Evolutionary conservation across 176 grass and related monocot genomes (phyloP).

Genomic region (Avena insularis): DNA sequence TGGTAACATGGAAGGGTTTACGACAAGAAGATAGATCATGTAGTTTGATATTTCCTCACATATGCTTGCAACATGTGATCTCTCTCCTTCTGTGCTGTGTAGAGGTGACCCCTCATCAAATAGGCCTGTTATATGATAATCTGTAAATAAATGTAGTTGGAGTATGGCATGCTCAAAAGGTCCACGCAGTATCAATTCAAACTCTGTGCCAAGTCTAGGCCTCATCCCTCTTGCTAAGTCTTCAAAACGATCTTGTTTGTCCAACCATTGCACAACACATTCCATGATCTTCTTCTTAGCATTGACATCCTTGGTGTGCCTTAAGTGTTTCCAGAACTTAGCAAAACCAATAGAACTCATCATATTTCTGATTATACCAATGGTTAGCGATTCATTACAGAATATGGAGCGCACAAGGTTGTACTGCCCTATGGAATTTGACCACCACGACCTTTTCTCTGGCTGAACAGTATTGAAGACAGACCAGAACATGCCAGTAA

Average conservation of each 20-base stretch:
- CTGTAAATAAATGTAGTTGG: constrained; percentile 10
- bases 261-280: constrained; percentile 9
- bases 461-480: not conserved
- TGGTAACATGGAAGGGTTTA: constrained; percentile 6
- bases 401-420: not conserved
- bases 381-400: not conserved
- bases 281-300: not conserved
- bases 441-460: not conserved
- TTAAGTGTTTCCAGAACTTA: not conserved
- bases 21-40: constrained; percentile 28
- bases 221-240: not conserved
- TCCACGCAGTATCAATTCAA: not conserved
- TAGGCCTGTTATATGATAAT: not conserved
- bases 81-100: not conserved
- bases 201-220: not conserved
- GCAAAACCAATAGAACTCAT: not conserved
- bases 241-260: not conserved
- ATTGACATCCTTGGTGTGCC: not conserved
- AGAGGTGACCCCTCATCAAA: not conserved
- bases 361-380: not conserved
- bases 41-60: constrained; percentile 21
- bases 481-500: not conserved
- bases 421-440: constrained; percentile 1
- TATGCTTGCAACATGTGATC: not conserved
- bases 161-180: constrained; percentile 24